phyloP scores from a whole-genome alignment of 441 rosid genomes.

The Gossypium gossypioides region DNA sequence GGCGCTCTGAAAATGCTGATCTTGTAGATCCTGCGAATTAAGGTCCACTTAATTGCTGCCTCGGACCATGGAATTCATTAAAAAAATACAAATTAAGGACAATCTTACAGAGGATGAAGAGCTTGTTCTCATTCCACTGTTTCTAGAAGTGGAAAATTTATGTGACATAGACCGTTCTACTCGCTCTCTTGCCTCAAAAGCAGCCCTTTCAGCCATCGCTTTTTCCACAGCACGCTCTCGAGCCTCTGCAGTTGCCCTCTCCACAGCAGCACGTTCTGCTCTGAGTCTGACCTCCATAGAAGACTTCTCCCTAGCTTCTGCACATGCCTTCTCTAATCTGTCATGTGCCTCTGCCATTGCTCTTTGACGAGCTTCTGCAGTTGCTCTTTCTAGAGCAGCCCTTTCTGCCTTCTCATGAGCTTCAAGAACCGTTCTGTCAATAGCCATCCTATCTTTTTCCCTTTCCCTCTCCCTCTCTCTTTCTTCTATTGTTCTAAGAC shows the following conservation, averaged over 20 bases:
- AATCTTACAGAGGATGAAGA: slow-evolving; percentile 41
- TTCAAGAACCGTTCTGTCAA: slow-evolving; percentile 48
- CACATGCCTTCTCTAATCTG: slow-evolving; percentile 82
- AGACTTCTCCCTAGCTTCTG: slow-evolving; percentile 74
- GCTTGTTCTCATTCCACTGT: slow-evolving; percentile 31
- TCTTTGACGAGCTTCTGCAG: slow-evolving; percentile 46
- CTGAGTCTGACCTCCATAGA: slow-evolving; percentile 50
- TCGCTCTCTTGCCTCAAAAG: slow-evolving; percentile 56
- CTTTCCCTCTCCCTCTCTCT: slow-evolving; percentile 87
- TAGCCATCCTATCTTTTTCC: slow-evolving; percentile 88
- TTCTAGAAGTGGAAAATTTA: slow-evolving; percentile 50
- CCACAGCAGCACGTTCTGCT: slow-evolving; percentile 81
- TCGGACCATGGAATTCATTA: not conserved
- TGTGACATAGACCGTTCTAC: slow-evolving; percentile 56
- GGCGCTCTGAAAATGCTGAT: slow-evolving; percentile 38
- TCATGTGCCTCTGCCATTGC: slow-evolving; percentile 75
- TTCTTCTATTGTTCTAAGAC: slow-evolving; percentile 63
- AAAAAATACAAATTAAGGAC: not conserved
- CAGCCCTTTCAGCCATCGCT: slow-evolving; percentile 60
- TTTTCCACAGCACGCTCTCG: slow-evolving; percentile 69
- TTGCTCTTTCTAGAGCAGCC: slow-evolving; percentile 49
- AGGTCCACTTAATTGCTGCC: slow-evolving; percentile 8
- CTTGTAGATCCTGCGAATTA: slow-evolving; percentile 38
- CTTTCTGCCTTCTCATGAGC: slow-evolving; percentile 50
- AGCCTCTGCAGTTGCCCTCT: slow-evolving; percentile 80